Evolutionary conservation across 257 asterid genomes (phyloP).

Genomic region (Buddleja alternifolia): DNA sequence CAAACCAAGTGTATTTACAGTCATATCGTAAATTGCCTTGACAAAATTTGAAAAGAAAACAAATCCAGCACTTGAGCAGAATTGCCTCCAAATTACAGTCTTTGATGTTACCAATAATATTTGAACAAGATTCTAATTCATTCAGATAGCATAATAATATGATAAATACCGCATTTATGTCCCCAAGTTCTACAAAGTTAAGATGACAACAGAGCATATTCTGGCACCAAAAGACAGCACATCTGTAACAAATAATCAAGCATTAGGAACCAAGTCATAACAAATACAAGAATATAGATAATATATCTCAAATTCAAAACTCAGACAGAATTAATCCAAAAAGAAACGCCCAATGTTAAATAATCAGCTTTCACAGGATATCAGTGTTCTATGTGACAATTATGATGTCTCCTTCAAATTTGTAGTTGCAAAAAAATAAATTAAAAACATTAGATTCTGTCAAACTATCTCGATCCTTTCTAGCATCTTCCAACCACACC

Average conservation of each 20-base stretch:
- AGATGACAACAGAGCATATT: conserved; percentile 17
- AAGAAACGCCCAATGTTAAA: too few species aligned
- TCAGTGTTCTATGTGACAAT: too few species aligned
- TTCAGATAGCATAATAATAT: not conserved
- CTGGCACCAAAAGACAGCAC: conserved; percentile 16
- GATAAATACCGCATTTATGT: not conserved
- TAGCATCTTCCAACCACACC: too few species aligned
- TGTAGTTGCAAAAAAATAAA: too few species aligned
- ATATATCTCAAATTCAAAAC: not conserved
- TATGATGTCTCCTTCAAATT: too few species aligned
- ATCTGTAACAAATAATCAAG: conserved; percentile 7
- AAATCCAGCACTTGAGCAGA: conserved; percentile 35
- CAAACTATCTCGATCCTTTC: too few species aligned
- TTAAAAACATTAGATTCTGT: too few species aligned
- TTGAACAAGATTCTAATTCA: conserved; percentile 15
- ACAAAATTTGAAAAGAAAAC: conserved; percentile 25
- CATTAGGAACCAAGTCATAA: not conserved
- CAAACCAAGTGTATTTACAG: conserved; percentile 57
- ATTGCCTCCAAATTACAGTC: conserved; percentile 41
- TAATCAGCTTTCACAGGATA: too few species aligned
- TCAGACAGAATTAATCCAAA: not conserved
- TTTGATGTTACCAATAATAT: conserved; percentile 23
- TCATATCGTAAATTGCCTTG: conserved; percentile 44
- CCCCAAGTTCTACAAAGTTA: conserved; percentile 25
- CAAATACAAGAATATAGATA: not conserved